Base-by-base conservation (phyloP, 2,329 filamentous ascomycete genomes). In the Zalaria sp. region DNA sequence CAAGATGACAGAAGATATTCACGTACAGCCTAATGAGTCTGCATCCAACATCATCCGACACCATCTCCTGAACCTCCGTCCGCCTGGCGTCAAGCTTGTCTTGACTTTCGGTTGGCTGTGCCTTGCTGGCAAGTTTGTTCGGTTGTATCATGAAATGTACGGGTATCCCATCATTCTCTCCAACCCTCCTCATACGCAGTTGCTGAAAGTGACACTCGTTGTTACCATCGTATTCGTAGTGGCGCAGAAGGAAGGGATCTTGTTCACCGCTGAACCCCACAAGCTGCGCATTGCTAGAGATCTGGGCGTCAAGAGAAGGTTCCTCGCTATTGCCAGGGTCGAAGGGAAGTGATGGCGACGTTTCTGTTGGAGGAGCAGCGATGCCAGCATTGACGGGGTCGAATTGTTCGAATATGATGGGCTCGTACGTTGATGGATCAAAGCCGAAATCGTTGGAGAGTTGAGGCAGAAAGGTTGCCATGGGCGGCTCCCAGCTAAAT, bases 21-120 rank as follows among this genome's bases (percentile, higher is more conserved):
- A 46, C 46, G 25, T 45, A 63, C 8, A 67, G 53, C 9, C 54
- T 53, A 27, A 67, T 56, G 5, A 67, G 53, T 38, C 63, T 51
- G 37, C 59, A 55, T 27, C 62, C 61, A 9, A 54, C 51, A 5
- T 53, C 48, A 5, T 55, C 45, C 35, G 46, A 48, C 3, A 62
- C 51, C 43, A 60, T 56, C 0, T 51, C 46, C 25, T 55, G 55
- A 8, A 62, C 38, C 29, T 59, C 53, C 8, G 45, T 42, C 37
- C 57, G 53, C 29, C 52, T 56, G 10, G 45, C 47, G 4, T 58
- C 49, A 11, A 52, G 37, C 1, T 40, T 47, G 27, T 53, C 49
- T 2, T 43, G 36, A 29, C 47, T 48, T 27, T 57, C 49, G n/a
- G 51, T 49, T 3, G 58, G 56, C 43, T 61, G 57, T 5, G 58